phyloP scores from a whole-genome alignment of 257 asterid species.

The Solanum clarkiae region DNA sequence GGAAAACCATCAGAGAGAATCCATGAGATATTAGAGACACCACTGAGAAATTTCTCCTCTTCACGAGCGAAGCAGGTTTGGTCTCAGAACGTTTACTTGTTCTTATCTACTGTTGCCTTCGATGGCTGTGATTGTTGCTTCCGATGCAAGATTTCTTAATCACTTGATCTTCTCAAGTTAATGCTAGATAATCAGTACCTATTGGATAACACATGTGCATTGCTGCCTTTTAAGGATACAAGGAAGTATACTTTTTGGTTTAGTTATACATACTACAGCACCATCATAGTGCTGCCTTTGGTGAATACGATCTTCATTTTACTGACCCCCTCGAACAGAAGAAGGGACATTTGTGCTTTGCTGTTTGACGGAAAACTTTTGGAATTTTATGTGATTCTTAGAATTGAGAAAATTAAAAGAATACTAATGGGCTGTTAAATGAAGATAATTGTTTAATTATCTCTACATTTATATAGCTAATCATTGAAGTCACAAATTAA shows the following conservation, averaged over 20 bases:
- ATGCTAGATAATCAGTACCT: not conserved
- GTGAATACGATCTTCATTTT: not conserved
- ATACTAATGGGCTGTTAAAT: not conserved
- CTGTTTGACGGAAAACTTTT: not conserved
- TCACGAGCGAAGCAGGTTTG: conserved; percentile 25
- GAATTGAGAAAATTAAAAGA: not conserved
- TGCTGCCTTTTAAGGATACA: not conserved
- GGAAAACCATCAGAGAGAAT: conserved; percentile 19
- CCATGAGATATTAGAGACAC: conserved; percentile 21
- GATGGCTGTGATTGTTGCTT: not conserved
- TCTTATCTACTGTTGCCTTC: not conserved
- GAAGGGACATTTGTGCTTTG: not conserved
- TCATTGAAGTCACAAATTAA: not conserved
- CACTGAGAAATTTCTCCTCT: conserved; percentile 15
- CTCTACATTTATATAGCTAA: not conserved
- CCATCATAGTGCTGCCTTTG: not conserved
- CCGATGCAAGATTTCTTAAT: not conserved
- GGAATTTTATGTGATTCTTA: not conserved
- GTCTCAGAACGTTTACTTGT: not conserved
- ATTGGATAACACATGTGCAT: not conserved
- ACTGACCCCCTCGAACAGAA: not conserved
- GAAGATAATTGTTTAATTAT: not conserved
- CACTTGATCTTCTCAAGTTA: not conserved
- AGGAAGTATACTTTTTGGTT: not conserved
- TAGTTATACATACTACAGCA: not conserved